phyloP scores from a whole-genome alignment of 2,329 filamentous ascomycete species.

The Didymella sp. region DNA sequence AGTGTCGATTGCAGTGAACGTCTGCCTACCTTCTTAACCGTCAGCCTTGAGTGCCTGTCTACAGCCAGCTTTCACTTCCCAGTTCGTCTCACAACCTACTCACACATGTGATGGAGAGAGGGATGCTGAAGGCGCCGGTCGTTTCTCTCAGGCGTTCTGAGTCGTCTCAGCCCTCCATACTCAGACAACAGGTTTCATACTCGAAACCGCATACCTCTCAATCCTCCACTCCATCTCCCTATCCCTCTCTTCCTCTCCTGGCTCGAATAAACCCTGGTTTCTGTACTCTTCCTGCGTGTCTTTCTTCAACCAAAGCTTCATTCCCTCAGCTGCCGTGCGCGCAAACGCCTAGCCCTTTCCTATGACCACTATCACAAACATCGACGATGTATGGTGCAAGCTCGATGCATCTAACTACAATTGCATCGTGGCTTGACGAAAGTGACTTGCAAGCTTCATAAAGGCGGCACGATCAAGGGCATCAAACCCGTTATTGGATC shows the following conservation, averaged over 20 bases:
- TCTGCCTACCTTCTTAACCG: not conserved
- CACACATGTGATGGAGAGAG: too few relatives aligned
- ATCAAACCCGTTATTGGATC: too few relatives aligned
- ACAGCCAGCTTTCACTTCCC: too few relatives aligned
- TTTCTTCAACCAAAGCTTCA: conserved; percentile 16
- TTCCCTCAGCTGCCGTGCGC: conserved; percentile 17
- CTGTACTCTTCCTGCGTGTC: conserved; percentile 15
- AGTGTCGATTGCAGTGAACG: not conserved
- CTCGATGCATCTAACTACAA: not conserved
- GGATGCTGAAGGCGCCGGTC: too few relatives aligned
- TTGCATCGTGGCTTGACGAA: not conserved
- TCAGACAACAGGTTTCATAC: conserved; percentile 14
- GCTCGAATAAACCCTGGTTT: conserved; percentile 19
- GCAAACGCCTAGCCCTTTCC: conserved; percentile 18
- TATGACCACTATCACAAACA: conserved; percentile 14
- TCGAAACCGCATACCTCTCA: conserved; percentile 18
- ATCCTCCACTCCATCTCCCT: conserved; percentile 13
- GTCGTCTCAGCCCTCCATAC: not conserved
- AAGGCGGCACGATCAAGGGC: not conserved
- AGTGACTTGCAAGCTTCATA: not conserved
- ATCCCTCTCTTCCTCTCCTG: not conserved
- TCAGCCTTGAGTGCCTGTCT: too few relatives aligned
- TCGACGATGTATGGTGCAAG: conserved; percentile 6
- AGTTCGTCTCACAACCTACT: too few relatives aligned
- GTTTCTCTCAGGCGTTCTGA: too few relatives aligned